Percentiles rank a stretch among this genome's conserved stretches.
These are phyloP conservation scores for Solanum paucissectum DNA, from an alignment of 257 asterid genomes.

Conservation along the genomic window DNA sequence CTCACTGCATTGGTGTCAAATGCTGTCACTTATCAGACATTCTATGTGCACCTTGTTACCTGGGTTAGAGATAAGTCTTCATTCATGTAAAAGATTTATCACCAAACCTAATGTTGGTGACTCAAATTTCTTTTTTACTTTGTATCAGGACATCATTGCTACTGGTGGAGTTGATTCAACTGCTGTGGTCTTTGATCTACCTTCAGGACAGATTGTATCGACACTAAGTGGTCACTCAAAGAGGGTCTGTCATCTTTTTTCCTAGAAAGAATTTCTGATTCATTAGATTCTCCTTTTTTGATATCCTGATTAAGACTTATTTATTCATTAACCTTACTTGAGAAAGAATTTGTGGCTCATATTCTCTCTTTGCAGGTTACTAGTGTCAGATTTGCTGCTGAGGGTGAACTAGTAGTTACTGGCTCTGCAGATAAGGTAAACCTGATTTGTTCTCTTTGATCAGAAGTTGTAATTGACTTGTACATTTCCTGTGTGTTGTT, in stretches of 20 bases:
- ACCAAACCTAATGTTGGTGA: neutral
- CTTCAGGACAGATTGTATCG: constrained; percentile 82
- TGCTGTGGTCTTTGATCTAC: constrained; percentile 74
- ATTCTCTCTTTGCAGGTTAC: constrained; percentile 6
- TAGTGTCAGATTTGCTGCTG: constrained; percentile 51
- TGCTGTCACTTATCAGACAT: neutral
- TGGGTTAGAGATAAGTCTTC: neutral
- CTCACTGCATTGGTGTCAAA: neutral
- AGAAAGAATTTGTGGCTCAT: constrained; percentile 28
- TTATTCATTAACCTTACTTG: neutral
- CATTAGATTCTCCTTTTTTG: neutral
- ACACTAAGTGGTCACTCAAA: constrained; percentile 94
- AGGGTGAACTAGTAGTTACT: constrained; percentile 55
- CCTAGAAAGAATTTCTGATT: neutral
- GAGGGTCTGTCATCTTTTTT: constrained; percentile 44
- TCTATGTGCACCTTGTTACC: neutral
- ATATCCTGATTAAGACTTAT: neutral
- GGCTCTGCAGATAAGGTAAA: constrained; percentile 64
- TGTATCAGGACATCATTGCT: constrained; percentile 72
- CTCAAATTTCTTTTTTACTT: neutral
- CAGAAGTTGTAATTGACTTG: neutral
- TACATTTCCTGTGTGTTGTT: neutral
- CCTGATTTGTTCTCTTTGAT: neutral
- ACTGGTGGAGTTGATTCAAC: constrained; percentile 85
- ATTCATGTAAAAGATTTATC: neutral